Conservation (phyloP, 2,329 filamentous ascomycete species). For the Xenoacremonium recifei region DNA sequence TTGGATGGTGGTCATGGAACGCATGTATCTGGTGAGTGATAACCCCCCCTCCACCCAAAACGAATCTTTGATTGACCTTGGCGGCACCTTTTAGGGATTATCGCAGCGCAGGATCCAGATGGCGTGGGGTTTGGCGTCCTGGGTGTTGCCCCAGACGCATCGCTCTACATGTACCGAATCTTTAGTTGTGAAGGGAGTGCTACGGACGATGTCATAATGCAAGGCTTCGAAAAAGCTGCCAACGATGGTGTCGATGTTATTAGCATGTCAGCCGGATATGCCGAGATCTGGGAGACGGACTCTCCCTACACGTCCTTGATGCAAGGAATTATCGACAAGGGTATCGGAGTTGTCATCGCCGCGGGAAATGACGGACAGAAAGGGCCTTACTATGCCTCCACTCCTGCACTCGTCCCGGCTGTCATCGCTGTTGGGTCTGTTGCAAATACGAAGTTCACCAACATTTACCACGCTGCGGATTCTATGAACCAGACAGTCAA, state of each 20-base stretch:
- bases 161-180: conserved; percentile 20
- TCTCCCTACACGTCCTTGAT: background rate
- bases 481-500: background rate
- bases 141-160: conserved; percentile 23
- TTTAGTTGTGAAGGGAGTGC: conserved; percentile 11
- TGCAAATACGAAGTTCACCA: background rate
- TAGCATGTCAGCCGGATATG: conserved; percentile 23
- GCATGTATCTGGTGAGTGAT: conserved; percentile 1
- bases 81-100: background rate
- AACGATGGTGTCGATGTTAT: conserved; percentile 27
- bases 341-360: conserved; percentile 17
- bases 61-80: background rate
- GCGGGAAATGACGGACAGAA: conserved; percentile 14
- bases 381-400: conserved; percentile 1
- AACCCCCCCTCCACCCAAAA: background rate
- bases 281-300: background rate
- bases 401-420: conserved; percentile 12
- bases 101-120: conserved; percentile 4
- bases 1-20: conserved; percentile 5
- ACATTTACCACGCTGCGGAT: background rate
- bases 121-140: conserved; percentile 11
- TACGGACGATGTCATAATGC: conserved; percentile 21
- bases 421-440: conserved; percentile 23
- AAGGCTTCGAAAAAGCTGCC: conserved; percentile 22
- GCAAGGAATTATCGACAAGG: background rate